Percentiles rank a stretch among this genome's conserved stretches.
phyloP scores from a whole-genome alignment of 345 rosid genomes.

The Eucalyptus regnans region DNA sequence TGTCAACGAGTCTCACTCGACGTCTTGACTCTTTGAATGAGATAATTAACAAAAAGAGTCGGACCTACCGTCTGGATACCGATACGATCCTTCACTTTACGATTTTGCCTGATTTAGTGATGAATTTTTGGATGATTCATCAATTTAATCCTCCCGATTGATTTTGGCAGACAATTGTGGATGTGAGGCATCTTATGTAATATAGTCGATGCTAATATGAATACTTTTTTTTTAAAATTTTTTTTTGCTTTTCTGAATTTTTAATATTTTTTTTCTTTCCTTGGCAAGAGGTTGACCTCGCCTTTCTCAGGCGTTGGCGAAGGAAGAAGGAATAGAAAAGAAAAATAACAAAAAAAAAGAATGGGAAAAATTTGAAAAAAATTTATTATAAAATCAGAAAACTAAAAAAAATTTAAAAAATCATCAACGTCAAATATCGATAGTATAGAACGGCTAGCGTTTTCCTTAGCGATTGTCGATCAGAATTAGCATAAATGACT shows the following conservation, averaged over 20 bases:
- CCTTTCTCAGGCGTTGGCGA: no score
- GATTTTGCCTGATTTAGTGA: no score
- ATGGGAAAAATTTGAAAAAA: fast-evolving
- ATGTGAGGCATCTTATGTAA: fast-evolving
- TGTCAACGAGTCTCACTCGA: background rate
- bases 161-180: fast-evolving
- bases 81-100: no score
- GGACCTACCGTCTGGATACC: no score
- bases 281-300: background rate
- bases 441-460: fast-evolving
- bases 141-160: fast-evolving
- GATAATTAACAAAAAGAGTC: background rate
- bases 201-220: fast-evolving
- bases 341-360: no score
- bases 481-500: fast-evolving
- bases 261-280: background rate
- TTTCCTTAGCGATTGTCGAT: fast-evolving
- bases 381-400: no score
- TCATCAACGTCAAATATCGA: fast-evolving
- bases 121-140: no score
- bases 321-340: background rate
- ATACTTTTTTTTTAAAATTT: fast-evolving
- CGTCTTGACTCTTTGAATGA: background rate
- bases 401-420: no score
- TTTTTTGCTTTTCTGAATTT: background rate